These are phyloP conservation scores for Ustilago hordei DNA, from an alignment of 1,284 basidiomycete species.

Conservation along the genomic window DNA sequence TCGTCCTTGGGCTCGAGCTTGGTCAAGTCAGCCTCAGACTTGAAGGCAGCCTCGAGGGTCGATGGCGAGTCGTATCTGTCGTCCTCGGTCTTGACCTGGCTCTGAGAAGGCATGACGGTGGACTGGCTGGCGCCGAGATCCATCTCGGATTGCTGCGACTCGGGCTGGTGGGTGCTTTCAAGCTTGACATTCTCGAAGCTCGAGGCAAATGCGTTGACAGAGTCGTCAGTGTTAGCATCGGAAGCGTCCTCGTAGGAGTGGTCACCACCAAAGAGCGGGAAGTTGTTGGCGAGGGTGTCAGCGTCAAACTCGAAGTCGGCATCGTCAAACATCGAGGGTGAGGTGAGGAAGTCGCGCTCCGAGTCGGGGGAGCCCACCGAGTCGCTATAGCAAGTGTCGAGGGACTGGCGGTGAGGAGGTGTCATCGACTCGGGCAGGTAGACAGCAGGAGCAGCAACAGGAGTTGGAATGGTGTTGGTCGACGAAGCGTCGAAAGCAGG, in stretches of 20 bases:
- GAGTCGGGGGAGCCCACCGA: constrained; percentile 49
- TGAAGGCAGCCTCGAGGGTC: constrained; percentile 39
- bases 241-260: constrained; percentile 26
- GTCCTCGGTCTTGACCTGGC: constrained; percentile 41
- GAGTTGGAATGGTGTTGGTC: background rate
- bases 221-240: constrained; percentile 20
- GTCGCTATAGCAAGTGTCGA: constrained; percentile 44
- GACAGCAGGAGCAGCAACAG: background rate
- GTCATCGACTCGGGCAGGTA: constrained; percentile 25
- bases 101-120: constrained; percentile 31
- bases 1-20: constrained; percentile 29
- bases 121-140: constrained; percentile 37
- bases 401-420: constrained; percentile 38
- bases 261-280: constrained; percentile 37
- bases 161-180: constrained; percentile 20
- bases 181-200: constrained; percentile 47
- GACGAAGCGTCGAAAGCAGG: background rate
- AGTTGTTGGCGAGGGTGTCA: constrained; percentile 26
- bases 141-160: constrained; percentile 27
- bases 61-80: constrained; percentile 19
- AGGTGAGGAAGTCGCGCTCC: constrained; percentile 49
- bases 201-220: constrained; percentile 17
- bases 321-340: constrained; percentile 50
- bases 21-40: constrained; percentile 16
- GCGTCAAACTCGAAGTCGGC: constrained; percentile 45